phyloP scores from a whole-genome alignment of 495 filamentous ascomycete species.

The Parathielavia appendiculata region DNA sequence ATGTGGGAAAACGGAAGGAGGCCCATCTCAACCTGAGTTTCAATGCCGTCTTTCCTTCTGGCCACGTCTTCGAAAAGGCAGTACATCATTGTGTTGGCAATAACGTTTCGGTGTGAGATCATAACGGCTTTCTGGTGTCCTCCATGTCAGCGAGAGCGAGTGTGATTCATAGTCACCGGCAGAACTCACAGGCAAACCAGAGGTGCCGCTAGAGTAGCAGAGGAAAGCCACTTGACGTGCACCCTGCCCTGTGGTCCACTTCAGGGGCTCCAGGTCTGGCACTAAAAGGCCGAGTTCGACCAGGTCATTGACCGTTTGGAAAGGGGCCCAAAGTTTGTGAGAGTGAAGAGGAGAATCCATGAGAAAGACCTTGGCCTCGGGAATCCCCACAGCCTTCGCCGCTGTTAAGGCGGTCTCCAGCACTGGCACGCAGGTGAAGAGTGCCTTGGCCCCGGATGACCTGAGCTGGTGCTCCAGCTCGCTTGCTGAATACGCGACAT shows the following conservation, averaged over 20 bases:
- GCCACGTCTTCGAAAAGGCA: conserved; percentile 48
- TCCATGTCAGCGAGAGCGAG: conserved; percentile 11
- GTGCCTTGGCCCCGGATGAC: conserved; percentile 65
- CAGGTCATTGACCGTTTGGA: conserved; percentile 67
- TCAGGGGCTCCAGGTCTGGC: conserved; percentile 57
- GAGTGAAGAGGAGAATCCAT: conserved; percentile 60
- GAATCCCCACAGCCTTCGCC: conserved; percentile 60
- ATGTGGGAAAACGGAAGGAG: conserved; percentile 84
- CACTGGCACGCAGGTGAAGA: conserved; percentile 77
- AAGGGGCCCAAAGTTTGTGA: conserved; percentile 47
- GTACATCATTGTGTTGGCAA: conserved; percentile 72
- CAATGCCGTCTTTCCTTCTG: conserved; percentile 35
- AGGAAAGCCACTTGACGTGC: conserved; percentile 73
- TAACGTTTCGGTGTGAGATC: conserved; percentile 86
- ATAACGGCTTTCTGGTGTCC: conserved; percentile 87
- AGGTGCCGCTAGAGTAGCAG: conserved; percentile 87
- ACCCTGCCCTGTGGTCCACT: conserved; percentile 70
- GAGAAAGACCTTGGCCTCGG: conserved; percentile 68
- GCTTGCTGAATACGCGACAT: conserved; percentile 69
- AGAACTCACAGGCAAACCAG: conserved; percentile 66
- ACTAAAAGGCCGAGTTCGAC: conserved; percentile 59
- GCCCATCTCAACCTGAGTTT: conserved; percentile 61
- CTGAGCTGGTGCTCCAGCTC: conserved; percentile 78
- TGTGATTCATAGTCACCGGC: too few species aligned
- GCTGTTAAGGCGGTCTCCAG: conserved; percentile 65